Base-by-base conservation (phyloP, 179 eudicot genomes). In the Spinacia oleracea region DNA sequence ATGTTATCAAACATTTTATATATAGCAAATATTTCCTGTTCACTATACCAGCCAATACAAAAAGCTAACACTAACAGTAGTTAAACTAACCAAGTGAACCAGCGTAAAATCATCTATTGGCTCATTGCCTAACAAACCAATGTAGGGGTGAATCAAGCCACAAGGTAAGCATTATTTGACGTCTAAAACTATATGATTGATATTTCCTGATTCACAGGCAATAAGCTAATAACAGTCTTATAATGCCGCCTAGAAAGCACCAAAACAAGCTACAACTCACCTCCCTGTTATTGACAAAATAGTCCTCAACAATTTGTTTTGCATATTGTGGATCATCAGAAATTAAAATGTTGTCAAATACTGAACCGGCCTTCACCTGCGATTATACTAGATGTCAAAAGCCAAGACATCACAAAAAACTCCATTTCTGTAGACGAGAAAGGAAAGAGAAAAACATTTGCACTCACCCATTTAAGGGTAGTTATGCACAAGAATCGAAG, bases 301-400 rank as follows among this genome's bases (percentile, higher is more conserved):
- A 79, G 31, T 88, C 91, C 31, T 89, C 89, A 42, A 88, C 95
- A 23, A 89, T 85, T 70, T 88, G 81, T 76, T 87, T 91, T 77
- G 97, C 97, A 70, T 92, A 92, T 43, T 91, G 82, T 38, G 94
- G 93, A 72, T 92, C 91, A 77, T 92, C 97, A 27, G 90, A 81
- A 14, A 92, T 63, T 75, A 92, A 84, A 83, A 92, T 84, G 79
- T 92, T 92, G 80, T 92, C 97, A 43, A 81, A 92, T 72, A 92
- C 85, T 60, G 97, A 85, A 68, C 97, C 97, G 58, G 97, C 91
- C 77, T 91, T 92, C 55, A 92, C 97, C 97, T 92, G 90, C 68
- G 78, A 60, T 53, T 32, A 51, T 8, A 77, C 11, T 63, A 43
- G 66, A 56, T 60, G 66, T 78, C 45, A 81, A 35, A 18, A 35